Base-by-base conservation (phyloP, 108 stramenopile species). In the Discostella pseudostelligera region DNA sequence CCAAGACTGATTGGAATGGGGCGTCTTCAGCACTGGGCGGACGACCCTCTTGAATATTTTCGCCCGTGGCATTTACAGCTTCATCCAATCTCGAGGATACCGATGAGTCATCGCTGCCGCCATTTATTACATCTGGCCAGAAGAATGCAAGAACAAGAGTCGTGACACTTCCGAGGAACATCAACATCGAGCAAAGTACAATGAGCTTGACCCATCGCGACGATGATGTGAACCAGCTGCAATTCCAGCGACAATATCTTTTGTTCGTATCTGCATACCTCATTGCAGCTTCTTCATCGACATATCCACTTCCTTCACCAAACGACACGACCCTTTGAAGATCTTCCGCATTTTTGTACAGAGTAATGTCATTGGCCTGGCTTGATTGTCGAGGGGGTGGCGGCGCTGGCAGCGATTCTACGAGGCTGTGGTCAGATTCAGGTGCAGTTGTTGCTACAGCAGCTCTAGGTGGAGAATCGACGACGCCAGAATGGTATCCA, bases 251-350 rank as follows among this genome's bases (percentile, higher is more conserved):
- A 29, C 40, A 1, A 40, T 65, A 39, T 20, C 50, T n/a, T 24
- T 37, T 36, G 36, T 48, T 21, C 47, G 48, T 32, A 24, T 35
- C 13, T 1, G 37, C 39, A 22, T 44, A 28, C 43, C 21, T 45
- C 16, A 21, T 36, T 10, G 66, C 66, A 24, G 45, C 66, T 29
- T 67, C 66, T 58, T 67, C 66, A 46, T 67, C 56, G 8, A 47
- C 66, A 25, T 45, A 57, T 0, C 62, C 62, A 32, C 26, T 55
- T 46, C 55, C 66, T 56, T 57, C 66, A 22, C 56, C 66, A 25
- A 35, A 67, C 9, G 66, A 67, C 29, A 67, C 44, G 14, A 67
- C 37, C 36, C 43, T 56, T 6, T 28, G 21, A 39, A 67, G 44
- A 43, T 67, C 22, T 25, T 57, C 56, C 21, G 39, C 29, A 29